Percentiles rank a stretch among this genome's conserved stretches.
phyloP scores from a whole-genome alignment of 768 basidiomycete genomes.

The Gelatoporia subvermispora region DNA sequence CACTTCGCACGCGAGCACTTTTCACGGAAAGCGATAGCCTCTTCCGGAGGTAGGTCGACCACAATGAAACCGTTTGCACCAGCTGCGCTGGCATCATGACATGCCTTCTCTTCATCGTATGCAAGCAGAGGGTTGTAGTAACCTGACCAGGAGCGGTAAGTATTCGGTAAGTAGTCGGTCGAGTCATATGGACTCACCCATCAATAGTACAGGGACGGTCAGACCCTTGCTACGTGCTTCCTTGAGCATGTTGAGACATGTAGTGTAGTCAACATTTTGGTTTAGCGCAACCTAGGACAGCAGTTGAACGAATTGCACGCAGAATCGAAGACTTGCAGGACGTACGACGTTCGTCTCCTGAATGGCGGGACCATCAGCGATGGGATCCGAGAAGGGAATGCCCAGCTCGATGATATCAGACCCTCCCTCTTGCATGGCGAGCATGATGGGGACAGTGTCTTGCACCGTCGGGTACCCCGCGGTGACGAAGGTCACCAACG shows the following conservation, averaged over 20 bases:
- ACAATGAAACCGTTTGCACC: slow-evolving; percentile 98
- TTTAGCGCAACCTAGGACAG: slow-evolving; percentile 69
- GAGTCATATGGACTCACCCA: slow-evolving; percentile 52
- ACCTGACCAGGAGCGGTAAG: slow-evolving; percentile 40
- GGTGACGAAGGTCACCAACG: slow-evolving; percentile 86
- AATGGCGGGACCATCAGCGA: slow-evolving; percentile 91
- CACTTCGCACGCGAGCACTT: slow-evolving; percentile 81
- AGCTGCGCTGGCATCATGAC: slow-evolving; percentile 81
- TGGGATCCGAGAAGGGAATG: slow-evolving; percentile 93
- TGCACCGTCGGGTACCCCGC: slow-evolving; percentile 81
- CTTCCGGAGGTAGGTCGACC: slow-evolving; percentile 97
- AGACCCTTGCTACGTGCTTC: slow-evolving; percentile 82
- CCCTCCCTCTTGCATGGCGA: slow-evolving; percentile 91
- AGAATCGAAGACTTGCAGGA: slow-evolving; percentile 5
- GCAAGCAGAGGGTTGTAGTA: slow-evolving; percentile 97
- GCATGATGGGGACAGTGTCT: slow-evolving; percentile 82
- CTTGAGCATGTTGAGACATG: slow-evolving; percentile 66
- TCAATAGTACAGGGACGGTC: slow-evolving; percentile 82
- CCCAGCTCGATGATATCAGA: slow-evolving; percentile 95
- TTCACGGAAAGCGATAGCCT: slow-evolving; percentile 84
- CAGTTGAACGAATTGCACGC: neutral
- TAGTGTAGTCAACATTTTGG: slow-evolving; percentile 72
- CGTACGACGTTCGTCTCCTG: slow-evolving; percentile 90
- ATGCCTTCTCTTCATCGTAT: slow-evolving; percentile 92
- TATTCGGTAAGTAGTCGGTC: slow-evolving; percentile 3